Conservation (phyloP, 2,329 filamentous ascomycete species). For the Microsporum audouinii region DNA sequence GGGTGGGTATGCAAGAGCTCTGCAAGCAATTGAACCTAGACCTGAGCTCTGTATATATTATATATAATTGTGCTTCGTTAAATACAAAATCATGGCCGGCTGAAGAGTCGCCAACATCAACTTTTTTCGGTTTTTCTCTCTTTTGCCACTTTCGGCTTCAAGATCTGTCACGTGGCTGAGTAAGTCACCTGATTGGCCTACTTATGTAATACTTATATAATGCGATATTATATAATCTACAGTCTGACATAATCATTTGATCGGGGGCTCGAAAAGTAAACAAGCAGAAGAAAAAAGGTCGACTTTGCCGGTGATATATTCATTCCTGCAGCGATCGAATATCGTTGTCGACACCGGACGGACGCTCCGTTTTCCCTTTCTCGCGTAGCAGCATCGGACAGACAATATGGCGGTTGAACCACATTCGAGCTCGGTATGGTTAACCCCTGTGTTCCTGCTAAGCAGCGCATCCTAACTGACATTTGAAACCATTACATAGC, state of each 20-base stretch:
- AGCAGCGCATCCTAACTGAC: not conserved
- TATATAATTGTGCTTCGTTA: no score
- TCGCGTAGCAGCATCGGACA: not conserved
- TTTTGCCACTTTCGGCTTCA: not conserved
- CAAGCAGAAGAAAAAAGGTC: no score
- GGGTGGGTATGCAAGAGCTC: not conserved
- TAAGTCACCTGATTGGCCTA: not conserved
- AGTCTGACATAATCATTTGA: no score
- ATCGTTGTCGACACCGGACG: not conserved
- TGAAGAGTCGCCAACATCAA: not conserved
- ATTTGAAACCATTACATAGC: conserved; percentile 40
- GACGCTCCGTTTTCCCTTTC: not conserved
- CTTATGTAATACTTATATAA: not conserved
- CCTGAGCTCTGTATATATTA: no score
- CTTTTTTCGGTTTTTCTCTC: not conserved
- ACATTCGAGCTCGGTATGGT: conserved; percentile 2
- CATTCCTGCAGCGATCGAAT: not conserved
- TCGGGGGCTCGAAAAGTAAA: no score
- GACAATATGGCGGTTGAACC: not conserved
- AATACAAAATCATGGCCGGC: not conserved
- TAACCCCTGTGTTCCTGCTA: not conserved
- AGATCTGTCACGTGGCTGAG: not conserved
- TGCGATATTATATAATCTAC: not conserved
- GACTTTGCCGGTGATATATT: no score
- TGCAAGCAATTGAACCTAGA: not conserved